These are phyloP conservation scores for Mortierella alpina DNA, from an alignment of 192 early-diverging fungal genomes.

Conservation along the genomic window DNA sequence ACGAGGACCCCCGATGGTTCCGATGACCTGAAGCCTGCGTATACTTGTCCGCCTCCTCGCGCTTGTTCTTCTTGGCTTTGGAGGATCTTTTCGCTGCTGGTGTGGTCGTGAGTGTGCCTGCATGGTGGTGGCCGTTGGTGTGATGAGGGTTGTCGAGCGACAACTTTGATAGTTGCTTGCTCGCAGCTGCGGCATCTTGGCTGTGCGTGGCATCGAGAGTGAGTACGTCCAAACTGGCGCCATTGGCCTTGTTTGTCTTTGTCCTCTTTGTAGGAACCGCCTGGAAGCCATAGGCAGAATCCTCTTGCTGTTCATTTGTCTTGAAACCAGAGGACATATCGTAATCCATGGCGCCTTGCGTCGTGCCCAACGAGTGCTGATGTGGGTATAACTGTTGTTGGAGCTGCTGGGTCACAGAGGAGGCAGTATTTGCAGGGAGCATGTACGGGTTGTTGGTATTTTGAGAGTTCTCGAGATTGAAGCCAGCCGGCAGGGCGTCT, in stretches of 20 bases:
- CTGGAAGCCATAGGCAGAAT: too few species aligned
- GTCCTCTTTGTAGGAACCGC: conserved; percentile 35
- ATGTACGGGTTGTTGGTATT: conserved; percentile 2
- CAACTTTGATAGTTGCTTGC: conserved; percentile 40
- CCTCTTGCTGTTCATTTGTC: conserved; percentile 3
- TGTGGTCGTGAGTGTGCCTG: not conserved
- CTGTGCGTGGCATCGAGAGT: not conserved
- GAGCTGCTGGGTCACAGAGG: not conserved
- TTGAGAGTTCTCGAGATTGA: not conserved
- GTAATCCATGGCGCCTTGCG: conserved; percentile 35
- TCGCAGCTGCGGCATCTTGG: not conserved
- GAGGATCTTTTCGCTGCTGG: not conserved
- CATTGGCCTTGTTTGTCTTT: conserved; percentile 37
- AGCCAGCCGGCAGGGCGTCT: conserved; percentile 14
- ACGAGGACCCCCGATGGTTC: not conserved
- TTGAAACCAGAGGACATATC: conserved; percentile 27
- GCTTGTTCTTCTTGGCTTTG: conserved; percentile 43
- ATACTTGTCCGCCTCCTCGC: conserved; percentile 3
- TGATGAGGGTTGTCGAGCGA: conserved; percentile 22
- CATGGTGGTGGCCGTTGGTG: not conserved
- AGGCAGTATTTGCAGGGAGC: not conserved
- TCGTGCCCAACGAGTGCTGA: conserved; percentile 7
- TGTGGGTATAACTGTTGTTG: conserved; percentile 1
- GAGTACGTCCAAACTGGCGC: not conserved
- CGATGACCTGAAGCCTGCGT: not conserved